These are phyloP conservation scores for Raddia distichophylla DNA, from an alignment of 176 grass and related monocot species.

Conservation along the genomic window DNA sequence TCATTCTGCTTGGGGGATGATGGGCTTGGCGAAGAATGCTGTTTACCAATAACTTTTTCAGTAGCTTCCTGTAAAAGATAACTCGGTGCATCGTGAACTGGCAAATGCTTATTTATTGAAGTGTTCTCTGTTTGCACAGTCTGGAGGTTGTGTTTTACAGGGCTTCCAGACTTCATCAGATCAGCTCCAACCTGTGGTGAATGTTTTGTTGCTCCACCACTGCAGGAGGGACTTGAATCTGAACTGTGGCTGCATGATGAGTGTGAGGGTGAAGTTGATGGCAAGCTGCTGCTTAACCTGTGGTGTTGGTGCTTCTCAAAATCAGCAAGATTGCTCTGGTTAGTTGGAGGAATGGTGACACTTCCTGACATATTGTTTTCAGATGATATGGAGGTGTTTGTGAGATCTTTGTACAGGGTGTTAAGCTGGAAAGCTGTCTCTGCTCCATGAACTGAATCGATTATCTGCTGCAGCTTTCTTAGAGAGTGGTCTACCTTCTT, in stretches of 20 bases:
- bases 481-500: conserved; percentile 98
- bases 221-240: conserved; percentile 64
- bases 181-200: conserved; percentile 37
- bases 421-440: conserved; percentile 77
- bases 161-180: conserved; percentile 41
- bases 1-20: conserved; percentile 42
- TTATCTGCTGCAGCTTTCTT: conserved; percentile 85
- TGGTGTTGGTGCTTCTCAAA: conserved; percentile 37
- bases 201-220: conserved; percentile 53
- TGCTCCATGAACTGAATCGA: conserved; percentile 91
- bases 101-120: conserved; percentile 46
- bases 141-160: conserved; percentile 37
- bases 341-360: conserved; percentile 39
- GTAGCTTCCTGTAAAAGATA: conserved; percentile 40
- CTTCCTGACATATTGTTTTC: conserved; percentile 64
- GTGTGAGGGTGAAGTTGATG: conserved; percentile 60
- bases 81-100: conserved; percentile 42
- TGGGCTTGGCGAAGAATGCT: conserved; percentile 43
- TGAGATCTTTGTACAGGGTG: conserved; percentile 77
- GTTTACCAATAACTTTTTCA: conserved; percentile 37
- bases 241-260: conserved; percentile 69
- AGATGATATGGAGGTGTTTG: conserved; percentile 59
- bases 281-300: conserved; percentile 33
- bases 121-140: conserved; percentile 52
- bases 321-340: conserved; percentile 49